Evolutionary conservation across 2,329 filamentous ascomycete species (phyloP).

Genomic region (Macrophomina phaseolina): DNA sequence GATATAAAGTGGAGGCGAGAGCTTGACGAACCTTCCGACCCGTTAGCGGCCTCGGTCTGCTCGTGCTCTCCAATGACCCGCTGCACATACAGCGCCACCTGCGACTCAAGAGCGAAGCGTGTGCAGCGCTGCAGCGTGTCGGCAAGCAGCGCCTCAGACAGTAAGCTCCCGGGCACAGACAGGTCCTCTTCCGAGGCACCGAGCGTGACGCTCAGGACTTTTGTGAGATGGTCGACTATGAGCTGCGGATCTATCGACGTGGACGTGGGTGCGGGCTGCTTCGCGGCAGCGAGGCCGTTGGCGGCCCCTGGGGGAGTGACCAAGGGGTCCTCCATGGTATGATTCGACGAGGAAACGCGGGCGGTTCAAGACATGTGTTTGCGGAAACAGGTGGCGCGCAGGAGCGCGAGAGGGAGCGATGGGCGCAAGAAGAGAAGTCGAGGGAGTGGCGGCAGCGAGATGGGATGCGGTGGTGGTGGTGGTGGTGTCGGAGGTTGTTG

Average conservation of each 20-base stretch:
- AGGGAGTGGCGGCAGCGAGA: conserved; percentile 8
- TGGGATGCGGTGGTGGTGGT: conserved; percentile 6
- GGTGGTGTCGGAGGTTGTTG: conserved; percentile 8
- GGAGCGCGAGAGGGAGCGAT: conserved; percentile 13
- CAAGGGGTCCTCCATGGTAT: conserved; percentile 50
- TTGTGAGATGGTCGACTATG: conserved; percentile 56
- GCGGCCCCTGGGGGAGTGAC: conserved; percentile 42
- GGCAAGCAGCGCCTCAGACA: conserved; percentile 71
- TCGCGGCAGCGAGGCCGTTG: conserved; percentile 42
- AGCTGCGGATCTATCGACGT: conserved; percentile 53
- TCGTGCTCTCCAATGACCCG: conserved; percentile 60
- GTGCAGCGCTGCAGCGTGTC: conserved; percentile 88
- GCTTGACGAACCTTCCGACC: conserved; percentile 38
- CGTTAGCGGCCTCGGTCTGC: conserved; percentile 39
- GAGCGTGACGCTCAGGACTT: conserved; percentile 55
- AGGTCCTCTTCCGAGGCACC: conserved; percentile 73
- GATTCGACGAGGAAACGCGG: not conserved
- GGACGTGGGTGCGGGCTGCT: conserved; percentile 39
- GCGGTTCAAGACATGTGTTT: conserved; percentile 25
- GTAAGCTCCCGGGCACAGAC: conserved; percentile 78
- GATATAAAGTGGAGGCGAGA: conserved; percentile 49
- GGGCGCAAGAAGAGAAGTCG: not conserved
- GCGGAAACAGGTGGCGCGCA: not conserved
- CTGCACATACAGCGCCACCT: conserved; percentile 90
- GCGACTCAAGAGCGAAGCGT: conserved; percentile 86